Evolutionary conservation across 805 yeast genomes (phyloP).

Genomic region (Cyberlindnera subsufficiens): DNA sequence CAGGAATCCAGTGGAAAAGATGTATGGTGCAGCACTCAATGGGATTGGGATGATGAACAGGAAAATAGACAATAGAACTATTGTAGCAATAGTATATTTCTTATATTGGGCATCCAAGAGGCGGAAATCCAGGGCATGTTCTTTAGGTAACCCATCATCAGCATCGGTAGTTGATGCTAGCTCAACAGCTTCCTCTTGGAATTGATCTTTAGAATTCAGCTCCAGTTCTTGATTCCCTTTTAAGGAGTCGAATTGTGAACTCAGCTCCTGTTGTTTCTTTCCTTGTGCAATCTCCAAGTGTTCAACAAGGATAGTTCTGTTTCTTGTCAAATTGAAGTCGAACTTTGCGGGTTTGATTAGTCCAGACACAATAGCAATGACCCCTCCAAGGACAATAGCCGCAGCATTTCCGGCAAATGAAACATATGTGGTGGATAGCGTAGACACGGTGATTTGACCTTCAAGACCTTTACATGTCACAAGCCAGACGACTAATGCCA

Average conservation of each 20-base stretch:
- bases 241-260: no score
- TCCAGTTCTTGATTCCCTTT: no score
- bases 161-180: background rate
- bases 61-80: conserved; percentile 20
- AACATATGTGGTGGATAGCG: conserved; percentile 32
- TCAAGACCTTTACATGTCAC: conserved; percentile 29
- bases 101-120: conserved; percentile 27
- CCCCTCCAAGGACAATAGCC: conserved; percentile 32
- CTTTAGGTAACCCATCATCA: conserved; percentile 21
- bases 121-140: conserved; percentile 21
- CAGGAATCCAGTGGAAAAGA: conserved; percentile 28
- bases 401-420: conserved; percentile 36
- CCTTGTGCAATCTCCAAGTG: conserved; percentile 6
- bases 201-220: background rate
- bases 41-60: conserved; percentile 31
- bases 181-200: background rate
- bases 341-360: conserved; percentile 35
- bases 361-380: conserved; percentile 27
- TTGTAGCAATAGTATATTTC: conserved; percentile 23
- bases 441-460: conserved; percentile 31
- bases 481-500: conserved; percentile 34
- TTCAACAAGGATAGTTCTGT: conserved; percentile 25
- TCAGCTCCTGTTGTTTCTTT: background rate
- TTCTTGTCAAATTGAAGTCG: conserved; percentile 30
- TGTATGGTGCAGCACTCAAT: conserved; percentile 29